Evolutionary conservation across 2,329 filamentous ascomycete species (phyloP), one percentile per base, ranked within the genome.

Genomic region (Conoideocrella luteorostrata): DNA sequence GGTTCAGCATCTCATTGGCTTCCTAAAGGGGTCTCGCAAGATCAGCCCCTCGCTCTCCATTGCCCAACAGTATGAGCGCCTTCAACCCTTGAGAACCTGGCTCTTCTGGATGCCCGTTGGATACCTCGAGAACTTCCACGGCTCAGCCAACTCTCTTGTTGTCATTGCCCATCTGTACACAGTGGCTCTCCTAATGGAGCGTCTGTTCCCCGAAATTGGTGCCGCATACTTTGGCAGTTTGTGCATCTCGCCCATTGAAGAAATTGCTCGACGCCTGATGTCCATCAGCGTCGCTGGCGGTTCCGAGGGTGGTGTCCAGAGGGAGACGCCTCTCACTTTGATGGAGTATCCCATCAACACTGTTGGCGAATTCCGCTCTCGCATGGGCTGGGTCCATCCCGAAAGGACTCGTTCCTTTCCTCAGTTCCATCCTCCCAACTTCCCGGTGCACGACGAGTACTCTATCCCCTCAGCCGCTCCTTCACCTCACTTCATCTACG

Each of bases 81-180:
- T 97, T 10, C 90, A 94, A 51, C 84, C 88, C 9, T 76, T 98
- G 47, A 79, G 90, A 44, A 86, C 87, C 54, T 96, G 91, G 89
- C 78, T 97, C 13, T 95, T 97, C 67, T 97, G 91, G 89, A 80
- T 95, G 44, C 93, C 93, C 1, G 82, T 95, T 26, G 81, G 82
- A 52, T 84, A 90, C 55, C 75, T 96, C 21, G 84, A 91, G 60
- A 80, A 82, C 51, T 85, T 83, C 37, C 80, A 84, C 40, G 79
- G 80, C 28, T 88, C 91, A 52, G 77, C 86, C 20, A 86, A 80
- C 47, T 84, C 88, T 1, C 74, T 96, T 52, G 74, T 95, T 41
- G 82, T 94, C 49, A 82, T 97, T 43, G 86, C 89, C 10, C 87
- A 97, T 60, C 88, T 95, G 63, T 97, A 95, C 67, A 90, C 88